phyloP scores from a whole-genome alignment of 176 grass and related monocot genomes.

The Phoenix dactylifera region DNA sequence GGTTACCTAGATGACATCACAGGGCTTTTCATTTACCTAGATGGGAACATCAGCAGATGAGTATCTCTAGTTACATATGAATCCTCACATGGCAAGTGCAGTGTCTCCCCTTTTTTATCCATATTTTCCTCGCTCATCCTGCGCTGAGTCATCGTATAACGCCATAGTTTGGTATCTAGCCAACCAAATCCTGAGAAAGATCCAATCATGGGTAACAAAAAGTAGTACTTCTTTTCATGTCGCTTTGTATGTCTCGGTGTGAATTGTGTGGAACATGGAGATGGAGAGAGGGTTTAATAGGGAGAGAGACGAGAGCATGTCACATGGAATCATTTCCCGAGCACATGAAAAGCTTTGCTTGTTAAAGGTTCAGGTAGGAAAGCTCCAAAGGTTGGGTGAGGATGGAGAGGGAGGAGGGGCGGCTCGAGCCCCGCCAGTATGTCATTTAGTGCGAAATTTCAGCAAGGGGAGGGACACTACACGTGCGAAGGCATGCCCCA shows the following conservation, averaged over 20 bases:
- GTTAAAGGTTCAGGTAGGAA: not conserved
- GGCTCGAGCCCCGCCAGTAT: not conserved
- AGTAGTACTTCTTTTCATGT: too few species aligned
- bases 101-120: not conserved
- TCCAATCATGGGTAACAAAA: not conserved
- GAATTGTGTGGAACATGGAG: too few species aligned
- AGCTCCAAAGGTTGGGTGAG: slow-evolving; percentile 1
- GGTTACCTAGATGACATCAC: not conserved
- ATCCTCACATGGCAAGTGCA: not conserved
- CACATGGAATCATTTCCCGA: slow-evolving; percentile 1
- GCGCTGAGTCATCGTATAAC: not conserved
- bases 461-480: not conserved
- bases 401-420: not conserved
- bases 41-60: slow-evolving; percentile 19
- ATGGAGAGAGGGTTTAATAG: too few species aligned
- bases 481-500: not conserved
- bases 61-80: not conserved
- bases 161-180: not conserved
- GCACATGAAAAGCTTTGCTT: slow-evolving; percentile 7
- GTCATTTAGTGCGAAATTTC: not conserved
- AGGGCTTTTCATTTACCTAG: not conserved
- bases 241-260: too few species aligned
- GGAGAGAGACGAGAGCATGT: not conserved
- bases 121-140: too few species aligned
- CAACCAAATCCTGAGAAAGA: not conserved